These are phyloP conservation scores for Eutypa lata DNA, from an alignment of 2,329 filamentous ascomycete genomes.

Conservation along the genomic window DNA sequence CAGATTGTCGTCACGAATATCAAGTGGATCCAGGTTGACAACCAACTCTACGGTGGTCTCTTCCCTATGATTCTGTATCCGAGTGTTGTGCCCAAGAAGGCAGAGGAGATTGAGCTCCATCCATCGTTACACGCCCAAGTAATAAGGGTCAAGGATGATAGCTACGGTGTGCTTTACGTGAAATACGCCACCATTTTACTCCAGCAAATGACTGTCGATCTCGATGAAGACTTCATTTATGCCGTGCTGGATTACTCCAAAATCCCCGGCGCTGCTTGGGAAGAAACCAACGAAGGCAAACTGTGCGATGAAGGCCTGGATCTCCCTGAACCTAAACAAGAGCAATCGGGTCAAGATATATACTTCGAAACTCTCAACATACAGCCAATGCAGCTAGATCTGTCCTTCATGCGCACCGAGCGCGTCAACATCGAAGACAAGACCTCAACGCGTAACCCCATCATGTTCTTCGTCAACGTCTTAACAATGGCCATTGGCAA, in stretches of 20 bases:
- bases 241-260: constrained; percentile 93
- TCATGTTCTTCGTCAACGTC: constrained; percentile 99
- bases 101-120: constrained; percentile 92
- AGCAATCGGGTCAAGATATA: constrained; percentile 85
- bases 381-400: constrained; percentile 95
- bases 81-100: constrained; percentile 95
- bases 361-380: constrained; percentile 98
- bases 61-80: constrained; percentile 97
- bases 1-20: constrained; percentile 87
- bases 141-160: constrained; percentile 95
- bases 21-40: constrained; percentile 99
- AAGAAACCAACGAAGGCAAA: constrained; percentile 71
- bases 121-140: constrained; percentile 90
- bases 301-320: constrained; percentile 87
- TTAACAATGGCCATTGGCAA: constrained; percentile 99
- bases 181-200: constrained; percentile 93
- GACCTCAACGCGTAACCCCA: constrained; percentile 81
- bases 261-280: constrained; percentile 85
- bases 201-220: constrained; percentile 96
- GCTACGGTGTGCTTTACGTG: constrained; percentile 95
- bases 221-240: constrained; percentile 98
- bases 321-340: constrained; percentile 85
- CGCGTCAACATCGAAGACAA: constrained; percentile 95
- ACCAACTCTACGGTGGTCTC: constrained; percentile 95
- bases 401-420: constrained; percentile 96